Conservation (phyloP, 176 grass and related monocot genomes). For the Poa annua region DNA sequence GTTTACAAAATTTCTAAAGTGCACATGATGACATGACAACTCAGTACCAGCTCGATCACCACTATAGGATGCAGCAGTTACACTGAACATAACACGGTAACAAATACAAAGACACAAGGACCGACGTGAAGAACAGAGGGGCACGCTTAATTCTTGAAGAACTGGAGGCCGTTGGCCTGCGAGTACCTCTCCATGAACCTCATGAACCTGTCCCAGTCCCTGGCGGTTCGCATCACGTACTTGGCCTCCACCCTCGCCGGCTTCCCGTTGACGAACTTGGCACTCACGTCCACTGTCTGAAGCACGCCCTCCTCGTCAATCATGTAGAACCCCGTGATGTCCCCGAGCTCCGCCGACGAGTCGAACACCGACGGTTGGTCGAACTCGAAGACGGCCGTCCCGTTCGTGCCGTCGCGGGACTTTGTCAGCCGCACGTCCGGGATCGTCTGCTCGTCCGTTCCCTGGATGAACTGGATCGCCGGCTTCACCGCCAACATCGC, state of each 20-base stretch:
- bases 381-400: conserved; percentile 76
- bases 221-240: conserved; percentile 26
- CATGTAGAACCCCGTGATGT: conserved; percentile 70
- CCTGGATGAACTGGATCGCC: conserved; percentile 92
- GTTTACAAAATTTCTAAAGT: background rate
- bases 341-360: conserved; percentile 72
- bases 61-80: background rate
- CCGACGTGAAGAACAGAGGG: background rate
- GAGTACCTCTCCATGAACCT: conserved; percentile 38
- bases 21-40: background rate
- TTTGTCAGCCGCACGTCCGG: conserved; percentile 90
- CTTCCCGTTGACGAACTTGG: conserved; percentile 37
- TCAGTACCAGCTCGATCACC: background rate
- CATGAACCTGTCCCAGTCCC: conserved; percentile 30
- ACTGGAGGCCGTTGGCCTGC: conserved; percentile 29
- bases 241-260: conserved; percentile 32
- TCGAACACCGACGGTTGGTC: conserved; percentile 64
- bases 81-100: background rate
- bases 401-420: conserved; percentile 85
- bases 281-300: conserved; percentile 28
- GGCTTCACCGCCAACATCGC: conserved; percentile 59
- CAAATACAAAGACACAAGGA: background rate
- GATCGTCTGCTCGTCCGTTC: conserved; percentile 91
- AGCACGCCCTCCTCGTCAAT: conserved; percentile 27
- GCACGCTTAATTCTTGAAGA: background rate